Conservation (phyloP, 1,139 yeast genomes). For the Kodamaea plutei region DNA sequence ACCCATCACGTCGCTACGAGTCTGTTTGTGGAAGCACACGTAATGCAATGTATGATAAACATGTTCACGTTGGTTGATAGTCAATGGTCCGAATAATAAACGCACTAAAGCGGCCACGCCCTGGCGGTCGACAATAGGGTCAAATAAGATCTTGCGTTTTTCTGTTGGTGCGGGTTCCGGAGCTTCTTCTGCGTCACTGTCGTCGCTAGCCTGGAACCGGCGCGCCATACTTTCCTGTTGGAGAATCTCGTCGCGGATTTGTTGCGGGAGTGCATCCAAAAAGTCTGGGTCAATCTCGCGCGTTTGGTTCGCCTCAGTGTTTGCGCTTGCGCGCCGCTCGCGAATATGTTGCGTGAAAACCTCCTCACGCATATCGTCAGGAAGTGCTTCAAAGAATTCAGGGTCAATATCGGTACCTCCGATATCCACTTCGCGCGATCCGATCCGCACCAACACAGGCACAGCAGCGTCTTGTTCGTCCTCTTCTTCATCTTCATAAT, state of each 20-base stretch:
- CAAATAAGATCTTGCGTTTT: constrained; percentile 41
- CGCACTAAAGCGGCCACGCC: constrained; percentile 76
- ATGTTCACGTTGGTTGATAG: constrained; percentile 58
- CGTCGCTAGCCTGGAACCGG: constrained; percentile 23
- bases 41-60: constrained; percentile 65
- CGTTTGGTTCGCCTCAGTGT: constrained; percentile 24
- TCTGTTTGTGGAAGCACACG: constrained; percentile 73
- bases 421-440: constrained; percentile 78
- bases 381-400: constrained; percentile 83
- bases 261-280: constrained; percentile 75
- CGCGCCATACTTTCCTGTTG: constrained; percentile 60
- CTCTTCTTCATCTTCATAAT: constrained; percentile 12
- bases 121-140: constrained; percentile 69
- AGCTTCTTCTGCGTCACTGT: constrained; percentile 15
- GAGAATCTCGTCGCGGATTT: constrained; percentile 66
- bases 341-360: constrained; percentile 84
- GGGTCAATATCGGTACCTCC: constrained; percentile 92
- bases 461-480: constrained; percentile 12
- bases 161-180: constrained; percentile 2
- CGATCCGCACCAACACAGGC: constrained; percentile 71
- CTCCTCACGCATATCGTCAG: constrained; percentile 91
- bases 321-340: constrained; percentile 51
- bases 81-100: constrained; percentile 70
- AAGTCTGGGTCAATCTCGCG: constrained; percentile 81
- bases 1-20: constrained; percentile 73